Base-by-base conservation (phyloP, 1,284 basidiomycete genomes). In the Coniferiporia weirii region DNA sequence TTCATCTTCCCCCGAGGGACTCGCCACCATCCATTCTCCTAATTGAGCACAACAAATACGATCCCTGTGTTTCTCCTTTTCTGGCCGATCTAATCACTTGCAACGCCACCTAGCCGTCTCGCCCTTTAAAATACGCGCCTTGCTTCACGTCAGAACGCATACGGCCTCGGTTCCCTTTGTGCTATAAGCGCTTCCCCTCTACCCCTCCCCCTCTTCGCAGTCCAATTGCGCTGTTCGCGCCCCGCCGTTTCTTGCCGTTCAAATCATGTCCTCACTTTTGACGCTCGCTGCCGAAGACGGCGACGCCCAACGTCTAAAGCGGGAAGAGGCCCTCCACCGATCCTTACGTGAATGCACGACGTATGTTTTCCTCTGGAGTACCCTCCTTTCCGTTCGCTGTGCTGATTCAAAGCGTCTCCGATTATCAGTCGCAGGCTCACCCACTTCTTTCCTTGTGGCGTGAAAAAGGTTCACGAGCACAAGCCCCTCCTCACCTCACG, bases 271-370 rank as follows among this genome's bases (percentile, higher is more conserved):
- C 50, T 35, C 52, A 8, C 46, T 34, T 13, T 36, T 32, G 5
- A n/a, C 53, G 22, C 32, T 45, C 32, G 35, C 45, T 19, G 27
- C 40, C 38, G 48, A 22, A 19, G 59, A 60, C 50, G 43, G 27
- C 20, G 38, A 15, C 19, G 27, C 27, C 48, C 44, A 40, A 27
- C 27, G 17, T 20, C 47, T 54, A 19, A 44, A 47, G 50, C 40
- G 54, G 19, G 54, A 60, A 40, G 48, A 52, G 13, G 59, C 59
- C 36, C 54, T 54, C 17, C 53, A 52, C 12, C 47, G 59, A 20
- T 60, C 59, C 20, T 44, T 60, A 19, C 59, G 59, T 10, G 59
- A 56, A 38, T 52, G 59, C 34, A 60, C 59, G 20, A 46, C 59
- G 59, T 60, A 35, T 17, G 59, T 44, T 51, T 17, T 9, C 20